phyloP scores from a whole-genome alignment of 139 green algal genomes.

The Volvox reticuliferus region DNA sequence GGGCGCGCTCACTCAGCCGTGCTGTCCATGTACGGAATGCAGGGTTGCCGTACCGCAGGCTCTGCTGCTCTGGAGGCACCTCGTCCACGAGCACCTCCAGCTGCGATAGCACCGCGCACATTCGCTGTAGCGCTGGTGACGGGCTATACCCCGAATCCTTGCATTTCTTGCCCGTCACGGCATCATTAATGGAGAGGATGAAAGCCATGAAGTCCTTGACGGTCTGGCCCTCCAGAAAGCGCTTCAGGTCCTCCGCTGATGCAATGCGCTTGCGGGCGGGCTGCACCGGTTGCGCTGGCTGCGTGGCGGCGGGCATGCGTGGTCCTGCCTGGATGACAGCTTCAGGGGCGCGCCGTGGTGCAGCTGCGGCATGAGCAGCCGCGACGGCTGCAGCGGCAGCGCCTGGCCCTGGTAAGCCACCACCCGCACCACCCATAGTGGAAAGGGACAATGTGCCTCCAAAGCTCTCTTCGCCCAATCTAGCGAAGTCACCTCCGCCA shows the following conservation, averaged over 20 bases:
- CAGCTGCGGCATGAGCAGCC: neutral
- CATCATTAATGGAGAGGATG: constrained; percentile 84
- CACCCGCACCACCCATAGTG: constrained; percentile 19
- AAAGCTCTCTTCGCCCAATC: neutral
- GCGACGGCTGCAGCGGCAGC: constrained; percentile 18
- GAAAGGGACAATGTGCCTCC: neutral
- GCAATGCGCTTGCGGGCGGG: constrained; percentile 56
- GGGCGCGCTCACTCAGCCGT: constrained; percentile 60
- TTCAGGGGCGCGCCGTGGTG: neutral
- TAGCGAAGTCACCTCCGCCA: constrained; percentile 6
- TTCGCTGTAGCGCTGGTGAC: constrained; percentile 25
- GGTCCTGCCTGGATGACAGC: constrained; percentile 1
- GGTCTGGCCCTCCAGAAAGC: constrained; percentile 71
- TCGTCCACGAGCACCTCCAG: constrained; percentile 85
- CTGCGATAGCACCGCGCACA: constrained; percentile 65
- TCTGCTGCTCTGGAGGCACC: constrained; percentile 83
- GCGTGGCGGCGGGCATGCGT: neutral
- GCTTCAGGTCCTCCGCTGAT: constrained; percentile 51
- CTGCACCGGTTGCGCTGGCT: neutral
- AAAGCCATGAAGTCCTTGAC: constrained; percentile 86
- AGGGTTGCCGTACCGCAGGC: constrained; percentile 93
- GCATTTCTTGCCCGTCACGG: constrained; percentile 45
- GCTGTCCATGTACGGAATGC: constrained; percentile 86
- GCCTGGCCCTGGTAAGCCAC: neutral
- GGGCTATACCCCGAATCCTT: neutral